Evolutionary conservation across 805 yeast genomes (phyloP), one percentile per base, ranked within the genome.

Genomic region (Ogataea haglerorum): DNA sequence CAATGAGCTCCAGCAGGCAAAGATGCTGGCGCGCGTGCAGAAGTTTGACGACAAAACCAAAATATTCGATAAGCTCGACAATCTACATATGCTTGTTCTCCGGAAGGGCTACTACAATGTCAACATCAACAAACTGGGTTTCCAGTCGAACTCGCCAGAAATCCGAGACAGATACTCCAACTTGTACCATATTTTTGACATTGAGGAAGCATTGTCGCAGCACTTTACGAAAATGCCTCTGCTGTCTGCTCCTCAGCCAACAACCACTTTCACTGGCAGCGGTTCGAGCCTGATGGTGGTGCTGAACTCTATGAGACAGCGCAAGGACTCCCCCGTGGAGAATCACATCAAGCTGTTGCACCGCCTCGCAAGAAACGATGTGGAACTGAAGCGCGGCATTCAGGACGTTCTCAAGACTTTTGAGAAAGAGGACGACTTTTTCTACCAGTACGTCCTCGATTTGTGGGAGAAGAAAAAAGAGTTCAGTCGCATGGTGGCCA

Each of bases 391-490:
- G 30, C 36, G 45, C 15, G 53, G 44, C 19, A 52, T 60, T 25
- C 59, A 56, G 32, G 33, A 35, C 12, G 55, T 61, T 10, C 36
- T 61, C 19, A 47, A 49, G 22, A 56, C 61, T 2, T 61, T 61
- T 40, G 60, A 60, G 30, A 49, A 60, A 12, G 64, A 58, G 30
- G 66, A 61, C 45, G 65, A 60, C 43, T 52, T 45, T 40, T 61
- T 61, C 30, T 60, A 61, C 36, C 51, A 57, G 33, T 61, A 61
- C 31, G 66, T 61, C 3, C 47, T 61, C 10, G 61, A 58, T 40
- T 55, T 60, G 36, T 61, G 66, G 66, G 47, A 57, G 6, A 54
- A 54, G 40, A 61, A 61, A 7, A 61, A 58, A 45, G 56, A 56
- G 18, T 58, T 51, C 41, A 60, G 53, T 44, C 57, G 59, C 32